Conservation (phyloP, 495 filamentous ascomycete species). For the Mytilinidion resinicola region DNA sequence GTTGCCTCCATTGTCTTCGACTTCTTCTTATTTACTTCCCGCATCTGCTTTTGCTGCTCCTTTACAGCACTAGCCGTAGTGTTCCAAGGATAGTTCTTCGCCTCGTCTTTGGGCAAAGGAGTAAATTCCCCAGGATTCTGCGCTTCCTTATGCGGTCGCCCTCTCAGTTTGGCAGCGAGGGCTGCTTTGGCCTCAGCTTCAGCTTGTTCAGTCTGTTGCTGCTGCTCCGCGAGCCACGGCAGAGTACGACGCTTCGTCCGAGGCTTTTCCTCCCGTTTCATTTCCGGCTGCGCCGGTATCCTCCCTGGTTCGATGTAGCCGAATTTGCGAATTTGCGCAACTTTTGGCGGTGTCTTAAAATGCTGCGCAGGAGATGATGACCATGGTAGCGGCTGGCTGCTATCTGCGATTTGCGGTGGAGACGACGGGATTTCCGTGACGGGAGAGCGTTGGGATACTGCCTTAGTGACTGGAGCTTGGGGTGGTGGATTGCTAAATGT, state of each 20-base stretch:
- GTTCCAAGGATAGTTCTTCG: constrained; percentile 61
- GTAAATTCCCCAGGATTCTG: constrained; percentile 29
- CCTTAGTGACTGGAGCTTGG: constrained; percentile 23
- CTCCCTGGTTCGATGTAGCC: constrained; percentile 1
- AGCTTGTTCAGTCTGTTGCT: constrained; percentile 31
- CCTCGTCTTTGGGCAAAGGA: constrained; percentile 36
- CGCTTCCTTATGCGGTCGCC: constrained; percentile 27
- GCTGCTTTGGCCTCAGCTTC: constrained; percentile 18
- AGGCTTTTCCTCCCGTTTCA: neutral
- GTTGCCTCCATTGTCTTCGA: constrained; percentile 39
- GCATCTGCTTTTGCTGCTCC: constrained; percentile 69
- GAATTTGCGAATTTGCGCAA: neutral
- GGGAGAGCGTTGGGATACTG: constrained; percentile 18
- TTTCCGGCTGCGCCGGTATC: neutral
- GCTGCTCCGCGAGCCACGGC: constrained; percentile 46
- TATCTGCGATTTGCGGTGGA: constrained; percentile 32
- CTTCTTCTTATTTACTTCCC: constrained; percentile 56
- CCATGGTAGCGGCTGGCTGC: constrained; percentile 55
- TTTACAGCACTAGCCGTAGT: constrained; percentile 74
- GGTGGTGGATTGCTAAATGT: no score
- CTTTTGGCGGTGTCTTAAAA: constrained; percentile 36
- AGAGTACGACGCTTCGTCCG: constrained; percentile 47
- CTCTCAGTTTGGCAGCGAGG: constrained; percentile 25
- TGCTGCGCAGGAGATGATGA: constrained; percentile 56
- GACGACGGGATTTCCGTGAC: constrained; percentile 31